Evolutionary conservation across 371 early-diverging fungal species (phyloP).

Genomic region (Syncephalis plumigaleata): DNA sequence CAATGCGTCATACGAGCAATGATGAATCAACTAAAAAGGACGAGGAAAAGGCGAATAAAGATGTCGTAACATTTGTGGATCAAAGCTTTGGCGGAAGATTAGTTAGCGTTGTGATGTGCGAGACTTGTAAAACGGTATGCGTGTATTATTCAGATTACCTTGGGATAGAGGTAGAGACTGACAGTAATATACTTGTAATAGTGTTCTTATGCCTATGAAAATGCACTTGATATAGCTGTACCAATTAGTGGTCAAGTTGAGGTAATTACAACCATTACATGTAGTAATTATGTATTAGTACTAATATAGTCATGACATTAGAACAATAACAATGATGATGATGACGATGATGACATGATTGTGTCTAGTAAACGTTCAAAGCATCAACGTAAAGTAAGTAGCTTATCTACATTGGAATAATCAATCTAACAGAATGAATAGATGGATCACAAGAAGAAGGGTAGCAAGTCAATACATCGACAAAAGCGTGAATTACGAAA

Average conservation of each 20-base stretch:
- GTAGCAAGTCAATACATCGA: background rate
- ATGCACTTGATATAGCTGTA: slow-evolving; percentile 27
- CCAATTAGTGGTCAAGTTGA: slow-evolving; percentile 10
- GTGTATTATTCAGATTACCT: slow-evolving; percentile 3
- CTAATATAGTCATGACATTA: too few relatives aligned
- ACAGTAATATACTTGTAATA: slow-evolving; percentile 1
- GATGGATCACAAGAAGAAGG: background rate
- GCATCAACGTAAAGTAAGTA: too few relatives aligned
- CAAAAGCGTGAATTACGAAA: background rate
- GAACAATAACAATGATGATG: too few relatives aligned
- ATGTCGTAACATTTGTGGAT: slow-evolving; percentile 29
- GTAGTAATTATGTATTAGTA: too few relatives aligned
- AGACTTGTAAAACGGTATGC: slow-evolving; percentile 33
- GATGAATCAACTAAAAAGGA: background rate
- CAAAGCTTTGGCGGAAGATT: slow-evolving; percentile 39
- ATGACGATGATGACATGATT: background rate
- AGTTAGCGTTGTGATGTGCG: slow-evolving; percentile 35
- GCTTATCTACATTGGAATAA: too few relatives aligned
- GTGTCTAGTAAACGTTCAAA: background rate
- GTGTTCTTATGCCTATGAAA: slow-evolving; percentile 23
- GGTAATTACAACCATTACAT: too few relatives aligned
- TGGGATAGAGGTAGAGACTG: background rate
- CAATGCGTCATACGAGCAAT: background rate
- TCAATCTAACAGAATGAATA: too few relatives aligned
- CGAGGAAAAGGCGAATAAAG: too few relatives aligned